Base-by-base conservation (phyloP, 108 stramenopile species). In the Cylindrotheca closterium region DNA sequence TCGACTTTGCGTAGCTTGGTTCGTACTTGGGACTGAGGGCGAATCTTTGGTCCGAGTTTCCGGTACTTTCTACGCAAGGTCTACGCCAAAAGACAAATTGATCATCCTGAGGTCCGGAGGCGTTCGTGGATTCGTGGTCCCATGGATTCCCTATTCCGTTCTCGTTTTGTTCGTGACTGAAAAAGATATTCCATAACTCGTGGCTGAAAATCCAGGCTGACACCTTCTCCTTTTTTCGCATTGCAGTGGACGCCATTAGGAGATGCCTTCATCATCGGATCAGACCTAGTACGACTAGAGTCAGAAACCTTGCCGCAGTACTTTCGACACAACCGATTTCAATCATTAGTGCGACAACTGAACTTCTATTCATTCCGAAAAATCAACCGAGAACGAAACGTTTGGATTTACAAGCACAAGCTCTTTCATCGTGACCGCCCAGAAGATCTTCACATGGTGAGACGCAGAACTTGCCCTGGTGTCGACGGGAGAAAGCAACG, bases 321-420 rank as follows among this genome's bases (percentile, higher is more conserved):
- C 77, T 98, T 98, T 73, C 94, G 96, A 23, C 97, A 98, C 67
- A 90, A 87, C 30, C 83, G 96, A 29, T 98, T 98, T 73, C 95
- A 96, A 61, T 91, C 89, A 23, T 79, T 98, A 42, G 94, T 98
- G 23, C 83, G 97, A 60, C 97, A 98, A 78, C 57, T 74, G 25
- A 81, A 81, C 67, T 80, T 81, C 33, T 81, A 81, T 46, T 75
- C 74, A 26, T 81, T 75, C 46, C 74, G 74, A 1, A 97, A 97
- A 59, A 87, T 95, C 64, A 90, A 88, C 77, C 75, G 85, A 23
- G 96, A 95, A 68, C 84, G 94, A 17, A 96, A 87, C 54, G 90
- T 96, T 52, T 96, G 96, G 96, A 89, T 96, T 58, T 98, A 96
- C 78, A 82, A 93, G 58, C 97, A 98, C 69, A 81, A 84, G 23